These are phyloP conservation scores for Cercospora nicotianae DNA, from an alignment of 2,329 filamentous ascomycete species.

Conservation along the genomic window DNA sequence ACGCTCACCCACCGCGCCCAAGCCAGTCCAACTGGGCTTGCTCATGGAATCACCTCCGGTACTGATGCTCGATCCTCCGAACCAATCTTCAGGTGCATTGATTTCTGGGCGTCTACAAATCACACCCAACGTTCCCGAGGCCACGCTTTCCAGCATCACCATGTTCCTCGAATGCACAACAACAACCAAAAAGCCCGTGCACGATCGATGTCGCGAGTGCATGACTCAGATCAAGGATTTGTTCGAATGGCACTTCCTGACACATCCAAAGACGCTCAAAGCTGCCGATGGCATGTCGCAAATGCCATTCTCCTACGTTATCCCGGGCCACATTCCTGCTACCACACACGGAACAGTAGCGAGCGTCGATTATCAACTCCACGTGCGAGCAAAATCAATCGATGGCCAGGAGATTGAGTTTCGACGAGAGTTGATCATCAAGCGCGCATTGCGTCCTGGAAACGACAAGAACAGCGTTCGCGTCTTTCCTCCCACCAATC, in stretches of 20 bases:
- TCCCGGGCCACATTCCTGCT: constrained; percentile 82
- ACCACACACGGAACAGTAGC: constrained; percentile 73
- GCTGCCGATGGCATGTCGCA: constrained; percentile 62
- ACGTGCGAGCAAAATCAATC: constrained; percentile 63
- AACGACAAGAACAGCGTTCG: constrained; percentile 85
- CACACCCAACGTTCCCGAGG: constrained; percentile 64
- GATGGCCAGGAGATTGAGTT: constrained; percentile 64
- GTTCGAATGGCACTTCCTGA: constrained; percentile 75
- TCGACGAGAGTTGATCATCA: constrained; percentile 68
- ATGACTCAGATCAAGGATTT: constrained; percentile 69
- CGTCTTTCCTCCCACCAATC: constrained; percentile 93
- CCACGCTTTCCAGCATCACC: constrained; percentile 68
- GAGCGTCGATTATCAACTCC: constrained; percentile 75
- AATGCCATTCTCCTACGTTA: constrained; percentile 85
- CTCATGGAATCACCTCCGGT: constrained; percentile 83
- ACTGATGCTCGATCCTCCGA: constrained; percentile 74
- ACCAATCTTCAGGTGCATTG: constrained; percentile 77
- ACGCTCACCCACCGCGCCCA: constrained; percentile 25
- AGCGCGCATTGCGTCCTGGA: constrained; percentile 76
- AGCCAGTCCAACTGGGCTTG: constrained; percentile 57
- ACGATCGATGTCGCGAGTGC: constrained; percentile 76
- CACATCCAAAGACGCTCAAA: constrained; percentile 48
- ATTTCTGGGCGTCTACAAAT: constrained; percentile 81
- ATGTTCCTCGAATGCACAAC: constrained; percentile 71
- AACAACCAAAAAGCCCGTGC: constrained; percentile 78